Percentiles rank a stretch among this genome's conserved stretches.
These are phyloP conservation scores for Eimeria necatrix DNA, from an alignment of 169 alveolate genomes.

Conservation along the genomic window DNA sequence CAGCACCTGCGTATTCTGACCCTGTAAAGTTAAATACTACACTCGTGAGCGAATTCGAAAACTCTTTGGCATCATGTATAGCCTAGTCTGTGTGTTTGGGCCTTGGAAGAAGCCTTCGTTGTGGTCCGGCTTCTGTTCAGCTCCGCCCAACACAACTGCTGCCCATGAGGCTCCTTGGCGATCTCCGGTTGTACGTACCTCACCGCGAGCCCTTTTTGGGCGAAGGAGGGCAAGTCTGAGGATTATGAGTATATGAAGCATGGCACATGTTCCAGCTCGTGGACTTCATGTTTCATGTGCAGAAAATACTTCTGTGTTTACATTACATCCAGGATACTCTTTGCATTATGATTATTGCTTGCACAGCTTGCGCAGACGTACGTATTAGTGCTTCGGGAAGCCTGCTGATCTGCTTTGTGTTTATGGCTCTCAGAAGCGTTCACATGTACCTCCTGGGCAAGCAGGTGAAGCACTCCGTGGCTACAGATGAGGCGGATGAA, in stretches of 20 bases:
- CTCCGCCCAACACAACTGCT: constrained; percentile 69
- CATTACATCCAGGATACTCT: too few relatives aligned
- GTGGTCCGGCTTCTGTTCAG: constrained; percentile 37
- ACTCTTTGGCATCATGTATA: background rate
- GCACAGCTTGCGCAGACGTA: too few relatives aligned
- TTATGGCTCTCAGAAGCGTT: constrained; percentile 45
- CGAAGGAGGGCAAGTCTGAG: constrained; percentile 53
- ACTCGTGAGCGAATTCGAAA: background rate
- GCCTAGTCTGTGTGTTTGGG: background rate
- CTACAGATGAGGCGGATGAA: constrained; percentile 68
- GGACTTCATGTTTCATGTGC: too few relatives aligned
- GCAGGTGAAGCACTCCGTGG: constrained; percentile 63
- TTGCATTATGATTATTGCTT: too few relatives aligned
- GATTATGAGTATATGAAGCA: too few relatives aligned
- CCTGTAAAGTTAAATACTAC: background rate
- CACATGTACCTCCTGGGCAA: constrained; percentile 68
- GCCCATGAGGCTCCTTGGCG: constrained; percentile 62
- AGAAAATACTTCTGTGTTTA: too few relatives aligned
- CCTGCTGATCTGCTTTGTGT: background rate
- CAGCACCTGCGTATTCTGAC: constrained; percentile 43
- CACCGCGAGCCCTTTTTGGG: constrained; percentile 69
- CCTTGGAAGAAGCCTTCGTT: background rate
- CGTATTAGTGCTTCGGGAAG: too few relatives aligned
- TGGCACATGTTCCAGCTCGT: too few relatives aligned
- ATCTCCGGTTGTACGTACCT: constrained; percentile 65